Percentiles rank a stretch among this genome's conserved stretches.
phyloP scores from a whole-genome alignment of 2,329 filamentous ascomycete genomes.

The Scolecobasidium constrictum region DNA sequence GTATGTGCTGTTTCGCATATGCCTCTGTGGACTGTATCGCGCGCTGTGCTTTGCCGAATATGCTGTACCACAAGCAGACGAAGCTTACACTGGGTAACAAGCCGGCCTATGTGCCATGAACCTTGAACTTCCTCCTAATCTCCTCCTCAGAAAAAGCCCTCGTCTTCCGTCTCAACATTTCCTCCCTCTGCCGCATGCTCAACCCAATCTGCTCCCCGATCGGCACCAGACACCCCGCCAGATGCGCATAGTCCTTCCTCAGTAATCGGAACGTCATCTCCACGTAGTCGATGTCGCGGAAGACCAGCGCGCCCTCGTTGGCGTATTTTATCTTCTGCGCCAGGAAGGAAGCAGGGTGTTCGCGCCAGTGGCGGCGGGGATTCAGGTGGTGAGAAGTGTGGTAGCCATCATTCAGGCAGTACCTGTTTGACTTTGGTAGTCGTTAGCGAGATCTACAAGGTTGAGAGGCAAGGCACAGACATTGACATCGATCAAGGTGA shows the following conservation, averaged over 20 bases:
- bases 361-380: conserved; percentile 68
- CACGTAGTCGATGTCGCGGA: conserved; percentile 72
- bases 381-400: conserved; percentile 75
- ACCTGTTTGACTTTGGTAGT: conserved; percentile 57
- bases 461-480: conserved; percentile 40
- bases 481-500: conserved; percentile 67
- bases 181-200: conserved; percentile 51
- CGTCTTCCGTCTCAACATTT: conserved; percentile 56
- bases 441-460: conserved; percentile 1
- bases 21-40: too few species aligned
- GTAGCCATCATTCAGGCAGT: conserved; percentile 76
- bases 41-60: too few species aligned
- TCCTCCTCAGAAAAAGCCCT: conserved; percentile 54
- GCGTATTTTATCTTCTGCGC: conserved; percentile 57
- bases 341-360: conserved; percentile 65
- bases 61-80: too few species aligned
- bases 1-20: too few species aligned
- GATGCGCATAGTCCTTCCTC: conserved; percentile 57
- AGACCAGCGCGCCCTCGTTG: conserved; percentile 58
- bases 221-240: conserved; percentile 62
- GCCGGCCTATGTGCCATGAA: too few species aligned
- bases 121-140: conserved; percentile 50
- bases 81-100: too few species aligned
- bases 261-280: conserved; percentile 61
- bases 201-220: conserved; percentile 61